Percentiles rank a stretch among this genome's conserved stretches.
phyloP scores from a whole-genome alignment of 78 protist species.

The Dictyostelium firmibasis region DNA sequence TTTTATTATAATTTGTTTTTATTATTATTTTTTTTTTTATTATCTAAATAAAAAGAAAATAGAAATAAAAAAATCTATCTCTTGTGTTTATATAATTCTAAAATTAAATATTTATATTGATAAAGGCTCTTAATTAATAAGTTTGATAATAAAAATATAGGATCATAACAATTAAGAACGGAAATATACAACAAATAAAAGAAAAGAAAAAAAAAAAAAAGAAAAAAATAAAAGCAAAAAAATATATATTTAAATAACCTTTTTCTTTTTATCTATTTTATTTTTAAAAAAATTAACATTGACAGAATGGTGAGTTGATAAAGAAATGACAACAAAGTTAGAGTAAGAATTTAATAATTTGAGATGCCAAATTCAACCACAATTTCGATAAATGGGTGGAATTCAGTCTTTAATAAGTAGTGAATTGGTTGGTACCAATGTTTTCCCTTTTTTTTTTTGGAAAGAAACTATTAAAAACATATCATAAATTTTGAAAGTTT shows the following conservation, averaged over 20 bases:
- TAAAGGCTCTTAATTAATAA: conserved; percentile 1
- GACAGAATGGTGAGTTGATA: too few relatives aligned
- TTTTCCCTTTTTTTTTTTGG: too few relatives aligned
- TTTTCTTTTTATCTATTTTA: background rate
- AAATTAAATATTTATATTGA: background rate
- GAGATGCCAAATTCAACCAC: too few relatives aligned
- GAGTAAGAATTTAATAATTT: too few relatives aligned
- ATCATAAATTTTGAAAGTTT: too few relatives aligned
- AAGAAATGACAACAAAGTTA: too few relatives aligned
- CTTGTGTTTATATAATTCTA: background rate
- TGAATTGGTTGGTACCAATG: too few relatives aligned
- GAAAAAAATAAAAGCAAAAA: background rate
- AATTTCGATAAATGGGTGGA: too few relatives aligned
- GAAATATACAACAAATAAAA: background rate
- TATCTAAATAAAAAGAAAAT: background rate
- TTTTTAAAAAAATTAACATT: background rate
- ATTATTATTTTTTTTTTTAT: background rate
- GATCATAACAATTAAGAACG: background rate
- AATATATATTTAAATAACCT: background rate
- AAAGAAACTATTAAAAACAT: too few relatives aligned
- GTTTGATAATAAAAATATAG: background rate
- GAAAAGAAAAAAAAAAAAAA: background rate
- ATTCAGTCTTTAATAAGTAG: too few relatives aligned
- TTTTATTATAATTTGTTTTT: background rate
- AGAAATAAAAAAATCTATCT: background rate